Conservation (phyloP, 2,329 filamentous ascomycete genomes). For the Penicillium sp. region DNA sequence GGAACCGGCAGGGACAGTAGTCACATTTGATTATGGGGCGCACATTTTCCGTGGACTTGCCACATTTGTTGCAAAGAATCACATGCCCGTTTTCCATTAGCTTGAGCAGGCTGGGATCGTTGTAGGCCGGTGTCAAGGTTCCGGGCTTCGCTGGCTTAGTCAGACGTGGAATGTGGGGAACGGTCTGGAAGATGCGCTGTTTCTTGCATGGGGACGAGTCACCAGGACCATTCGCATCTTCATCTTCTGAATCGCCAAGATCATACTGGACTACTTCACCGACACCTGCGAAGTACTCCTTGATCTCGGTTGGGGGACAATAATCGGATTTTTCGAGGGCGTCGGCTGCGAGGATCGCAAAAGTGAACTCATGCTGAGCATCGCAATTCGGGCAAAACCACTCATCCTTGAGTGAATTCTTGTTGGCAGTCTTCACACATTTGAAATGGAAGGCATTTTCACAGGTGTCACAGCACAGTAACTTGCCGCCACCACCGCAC, state of each 20-base stretch:
- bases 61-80: slow-evolving; percentile 76
- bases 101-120: slow-evolving; percentile 44
- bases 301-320: slow-evolving; percentile 67
- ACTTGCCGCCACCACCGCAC: slow-evolving; percentile 78
- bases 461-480: slow-evolving; percentile 94
- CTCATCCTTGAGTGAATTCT: slow-evolving; percentile 50
- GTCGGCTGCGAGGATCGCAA: slow-evolving; percentile 61
- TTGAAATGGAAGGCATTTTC: slow-evolving; percentile 84
- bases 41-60: slow-evolving; percentile 61
- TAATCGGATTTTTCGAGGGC: slow-evolving; percentile 67
- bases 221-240: too few relatives aligned
- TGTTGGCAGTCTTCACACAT: slow-evolving; percentile 75
- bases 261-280: slow-evolving; percentile 79
- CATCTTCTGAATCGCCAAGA: slow-evolving; percentile 1
- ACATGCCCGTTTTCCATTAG: slow-evolving; percentile 70
- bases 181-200: slow-evolving; percentile 17
- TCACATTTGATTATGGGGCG: slow-evolving; percentile 84
- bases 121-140: slow-evolving; percentile 21
- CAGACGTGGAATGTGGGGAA: slow-evolving; percentile 24
- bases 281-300: slow-evolving; percentile 74
- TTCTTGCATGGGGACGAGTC: slow-evolving; percentile 11
- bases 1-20: slow-evolving; percentile 79
- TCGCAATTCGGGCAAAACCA: background rate
- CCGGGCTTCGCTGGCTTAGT: slow-evolving; percentile 21
- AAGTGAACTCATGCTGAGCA: background rate